Conservation (phyloP, 2,329 filamentous ascomycete species). For the Curvularia lunata region DNA sequence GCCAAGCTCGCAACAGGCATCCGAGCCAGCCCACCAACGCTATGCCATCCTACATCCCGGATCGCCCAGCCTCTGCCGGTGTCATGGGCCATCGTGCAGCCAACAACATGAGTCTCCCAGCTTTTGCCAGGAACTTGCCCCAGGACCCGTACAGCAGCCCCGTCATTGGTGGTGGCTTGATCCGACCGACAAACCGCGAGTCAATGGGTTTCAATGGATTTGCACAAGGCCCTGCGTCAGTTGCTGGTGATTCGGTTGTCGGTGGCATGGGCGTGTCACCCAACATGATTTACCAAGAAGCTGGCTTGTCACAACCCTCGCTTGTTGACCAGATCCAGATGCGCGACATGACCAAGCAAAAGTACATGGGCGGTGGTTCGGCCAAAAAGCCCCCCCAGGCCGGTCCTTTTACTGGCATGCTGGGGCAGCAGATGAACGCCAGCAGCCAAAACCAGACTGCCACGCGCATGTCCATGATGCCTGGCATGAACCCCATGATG, state of each 20-base stretch:
- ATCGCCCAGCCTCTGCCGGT: slow-evolving; percentile 45
- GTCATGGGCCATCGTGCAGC: slow-evolving; percentile 30
- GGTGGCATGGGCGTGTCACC: slow-evolving; percentile 25
- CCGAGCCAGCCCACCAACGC: slow-evolving; percentile 41
- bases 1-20: slow-evolving; percentile 29
- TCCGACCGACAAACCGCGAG: slow-evolving; percentile 43
- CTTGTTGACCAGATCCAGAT: slow-evolving; percentile 49
- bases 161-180: slow-evolving; percentile 45
- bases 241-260: slow-evolving; percentile 41
- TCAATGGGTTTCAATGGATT: slow-evolving; percentile 48
- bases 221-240: slow-evolving; percentile 40
- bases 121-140: slow-evolving; percentile 47
- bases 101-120: slow-evolving; percentile 33
- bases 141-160: slow-evolving; percentile 41
- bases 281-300: slow-evolving; percentile 40
- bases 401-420: slow-evolving; percentile 46
- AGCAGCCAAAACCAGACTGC: slow-evolving; percentile 29
- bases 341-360: slow-evolving; percentile 45
- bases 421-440: slow-evolving; percentile 44
- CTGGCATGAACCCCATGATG: slow-evolving; percentile 35
- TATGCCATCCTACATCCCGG: slow-evolving; percentile 45
- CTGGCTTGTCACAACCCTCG: slow-evolving; percentile 39
- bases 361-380: slow-evolving; percentile 46
- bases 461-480: slow-evolving; percentile 40
- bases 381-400: slow-evolving; percentile 35